Base-by-base conservation (phyloP, 73 alveolate species). In the Paramecium octaurelia region DNA sequence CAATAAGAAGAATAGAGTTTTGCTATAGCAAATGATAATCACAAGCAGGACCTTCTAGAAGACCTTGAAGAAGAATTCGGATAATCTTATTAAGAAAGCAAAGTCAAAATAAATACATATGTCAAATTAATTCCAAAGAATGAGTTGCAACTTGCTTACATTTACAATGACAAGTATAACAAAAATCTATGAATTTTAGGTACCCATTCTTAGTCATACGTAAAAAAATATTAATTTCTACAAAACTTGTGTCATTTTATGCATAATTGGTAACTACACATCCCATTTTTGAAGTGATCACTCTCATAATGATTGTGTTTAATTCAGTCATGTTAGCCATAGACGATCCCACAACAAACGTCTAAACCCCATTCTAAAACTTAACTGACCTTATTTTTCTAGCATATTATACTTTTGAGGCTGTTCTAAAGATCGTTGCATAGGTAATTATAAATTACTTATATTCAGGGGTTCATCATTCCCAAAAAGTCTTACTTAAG, bases 401-500 rank as follows among this genome's bases (percentile, higher is more conserved):
- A 38, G 94, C 83, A 57, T 57, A 86, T 24, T 94, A 94, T 76
- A 27, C 85, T 31, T 44, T 60, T 38, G 97, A 94, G 69, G 92
- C 95, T 9, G 4, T 86, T 20, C 88, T 94, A 8, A 94, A 94
- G 50, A 94, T 94, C 6, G 29, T 80, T 44, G 91, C 76, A 42
- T 23, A 70, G 14, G 97, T 93, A 76, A 27, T 31, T 57, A 10
- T 80, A 80, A 23, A 8, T 40, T 21, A 46, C 4, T 18, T 0
- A 34, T 73, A 95, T 8, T 87, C 77, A 75, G 83, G 98, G 98
- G 0, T 94, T 96, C 71, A 57, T 94, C 27, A 85, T 94, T 46
- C 83, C 69, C 31, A 85, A 95, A 94, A 93, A 92, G 16, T 92
- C 97, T 11, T 97, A 97, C 71, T 80, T 97, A n/a, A 94, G 95